Conservation (phyloP, 164 flowering plant genomes). For the Echeveria elegans region DNA sequence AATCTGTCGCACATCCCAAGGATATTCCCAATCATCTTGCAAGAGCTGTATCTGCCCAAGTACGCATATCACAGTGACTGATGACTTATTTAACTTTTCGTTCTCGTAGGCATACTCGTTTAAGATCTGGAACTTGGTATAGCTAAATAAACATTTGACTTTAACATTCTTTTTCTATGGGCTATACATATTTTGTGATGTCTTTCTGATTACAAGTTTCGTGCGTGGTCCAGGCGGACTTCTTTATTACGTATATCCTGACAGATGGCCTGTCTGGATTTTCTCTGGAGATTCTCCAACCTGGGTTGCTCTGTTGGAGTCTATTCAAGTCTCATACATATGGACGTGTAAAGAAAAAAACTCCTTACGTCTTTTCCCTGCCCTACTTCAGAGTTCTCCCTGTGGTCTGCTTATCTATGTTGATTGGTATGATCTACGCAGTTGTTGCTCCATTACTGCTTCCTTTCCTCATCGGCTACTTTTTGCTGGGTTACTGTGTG, state of each 20-base stretch:
- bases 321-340: slow-evolving; percentile 28
- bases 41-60: slow-evolving; percentile 79
- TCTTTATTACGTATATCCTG: slow-evolving; percentile 80
- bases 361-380: slow-evolving; percentile 56
- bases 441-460: slow-evolving; percentile 73
- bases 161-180: neutral
- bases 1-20: slow-evolving; percentile 59
- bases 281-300: slow-evolving; percentile 77
- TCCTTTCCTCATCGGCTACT: slow-evolving; percentile 78
- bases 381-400: slow-evolving; percentile 75
- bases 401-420: slow-evolving; percentile 40
- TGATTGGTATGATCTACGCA: slow-evolving; percentile 81
- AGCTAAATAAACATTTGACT: neutral
- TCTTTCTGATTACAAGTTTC: neutral
- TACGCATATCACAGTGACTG: slow-evolving; percentile 19
- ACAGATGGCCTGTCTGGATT: slow-evolving; percentile 77
- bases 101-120: neutral
- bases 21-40: slow-evolving; percentile 75
- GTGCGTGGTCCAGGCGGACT: slow-evolving; percentile 61
- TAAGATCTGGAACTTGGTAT: neutral
- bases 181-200: neutral
- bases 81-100: neutral
- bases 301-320: slow-evolving; percentile 61
- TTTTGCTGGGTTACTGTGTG: slow-evolving; percentile 67
- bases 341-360: slow-evolving; percentile 38